Conservation (phyloP, 306 rosid species). For the Nissolia schottii region DNA sequence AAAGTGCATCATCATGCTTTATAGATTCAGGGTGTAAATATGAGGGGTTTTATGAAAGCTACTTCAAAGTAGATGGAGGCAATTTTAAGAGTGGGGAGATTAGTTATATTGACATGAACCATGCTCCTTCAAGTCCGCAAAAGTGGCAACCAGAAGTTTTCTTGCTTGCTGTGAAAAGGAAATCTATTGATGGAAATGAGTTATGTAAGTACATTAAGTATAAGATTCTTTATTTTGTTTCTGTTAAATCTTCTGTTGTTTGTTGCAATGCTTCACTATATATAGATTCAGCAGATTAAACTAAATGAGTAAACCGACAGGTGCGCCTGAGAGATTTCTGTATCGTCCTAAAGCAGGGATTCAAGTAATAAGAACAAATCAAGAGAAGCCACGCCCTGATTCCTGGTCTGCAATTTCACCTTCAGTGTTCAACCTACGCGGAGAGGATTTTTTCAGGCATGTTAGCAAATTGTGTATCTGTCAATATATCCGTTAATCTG, state of each 20-base stretch:
- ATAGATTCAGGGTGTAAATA: constrained; percentile 42
- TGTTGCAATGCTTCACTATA: background rate
- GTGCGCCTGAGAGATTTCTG: constrained; percentile 46
- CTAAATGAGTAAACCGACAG: constrained; percentile 28
- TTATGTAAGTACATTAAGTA: constrained; percentile 30
- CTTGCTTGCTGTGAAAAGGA: constrained; percentile 54
- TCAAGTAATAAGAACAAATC: constrained; percentile 39
- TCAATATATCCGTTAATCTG: background rate
- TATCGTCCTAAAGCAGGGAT: constrained; percentile 52
- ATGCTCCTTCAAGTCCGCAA: constrained; percentile 27
- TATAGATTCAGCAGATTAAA: too few species aligned
- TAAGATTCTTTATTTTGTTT: background rate
- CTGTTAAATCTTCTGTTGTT: background rate
- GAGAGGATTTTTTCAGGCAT: constrained; percentile 62
- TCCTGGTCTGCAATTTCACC: constrained; percentile 65
- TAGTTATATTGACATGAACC: constrained; percentile 37
- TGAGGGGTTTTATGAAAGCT: constrained; percentile 59
- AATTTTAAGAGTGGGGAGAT: background rate
- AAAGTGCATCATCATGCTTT: constrained; percentile 43
- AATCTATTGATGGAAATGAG: constrained; percentile 49
- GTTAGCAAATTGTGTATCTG: constrained; percentile 8
- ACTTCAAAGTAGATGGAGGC: constrained; percentile 43
- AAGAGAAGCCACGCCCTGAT: constrained; percentile 40
- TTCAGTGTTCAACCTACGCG: constrained; percentile 64
- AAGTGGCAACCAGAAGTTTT: constrained; percentile 38